Percentiles rank a stretch among this genome's conserved stretches.
Conservation (phyloP, 805 yeast species). For the Kockiozyma suomiensis region DNA sequence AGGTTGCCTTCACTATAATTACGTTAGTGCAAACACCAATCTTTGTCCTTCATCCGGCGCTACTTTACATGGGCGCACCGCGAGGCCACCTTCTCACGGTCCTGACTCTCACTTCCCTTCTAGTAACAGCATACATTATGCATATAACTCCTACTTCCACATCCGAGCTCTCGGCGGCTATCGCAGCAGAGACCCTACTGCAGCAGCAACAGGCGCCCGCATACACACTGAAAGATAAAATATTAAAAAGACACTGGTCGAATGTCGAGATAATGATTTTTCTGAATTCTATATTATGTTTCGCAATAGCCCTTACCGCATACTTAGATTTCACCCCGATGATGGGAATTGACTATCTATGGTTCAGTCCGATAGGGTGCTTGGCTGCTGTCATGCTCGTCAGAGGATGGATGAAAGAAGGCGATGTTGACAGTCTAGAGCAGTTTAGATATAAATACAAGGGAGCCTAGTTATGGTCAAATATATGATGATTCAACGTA, state of each 20-base stretch:
- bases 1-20: conserved; percentile 23
- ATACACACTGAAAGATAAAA: neutral
- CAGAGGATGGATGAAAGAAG: conserved; percentile 32
- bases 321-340: conserved; percentile 19
- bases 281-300: conserved; percentile 11
- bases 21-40: conserved; percentile 28
- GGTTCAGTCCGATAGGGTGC: conserved; percentile 26
- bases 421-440: conserved; percentile 28
- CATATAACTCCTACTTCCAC: conserved; percentile 20
- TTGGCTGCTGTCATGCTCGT: conserved; percentile 13
- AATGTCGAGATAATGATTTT: conserved; percentile 7
- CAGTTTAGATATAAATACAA: conserved; percentile 32
- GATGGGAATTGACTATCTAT: conserved; percentile 28
- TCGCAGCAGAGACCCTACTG: conserved; percentile 5
- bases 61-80: conserved; percentile 12
- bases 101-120: conserved; percentile 18
- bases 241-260: neutral
- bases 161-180: conserved; percentile 9
- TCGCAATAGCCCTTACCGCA: conserved; percentile 17
- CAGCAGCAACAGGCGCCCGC: neutral
- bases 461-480: conserved; percentile 20
- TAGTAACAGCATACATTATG: conserved; percentile 23
- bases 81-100: conserved; percentile 14
- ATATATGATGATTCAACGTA: too few relatives aligned
- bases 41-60: conserved; percentile 27